Evolutionary conservation across 257 asterid species (phyloP), one percentile per base, ranked within the genome.

Genomic region (Fraxinus excelsior): DNA sequence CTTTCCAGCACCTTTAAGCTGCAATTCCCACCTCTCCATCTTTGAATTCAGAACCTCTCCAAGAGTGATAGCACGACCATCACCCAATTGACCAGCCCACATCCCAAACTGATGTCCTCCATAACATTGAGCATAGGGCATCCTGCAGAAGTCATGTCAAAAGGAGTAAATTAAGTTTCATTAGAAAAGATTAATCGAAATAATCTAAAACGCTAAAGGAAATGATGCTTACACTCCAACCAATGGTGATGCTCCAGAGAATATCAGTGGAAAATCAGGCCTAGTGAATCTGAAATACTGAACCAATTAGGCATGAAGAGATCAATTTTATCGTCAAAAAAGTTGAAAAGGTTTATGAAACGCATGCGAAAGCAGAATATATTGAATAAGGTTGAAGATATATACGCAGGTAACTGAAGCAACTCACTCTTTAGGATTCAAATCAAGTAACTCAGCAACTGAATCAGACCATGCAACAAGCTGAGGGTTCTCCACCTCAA

Each of bases 31-130:
- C 83, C 98, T 90, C 71, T 85, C 91, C 3, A 84, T 79, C 84
- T 85, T 89, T 40, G 91, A 89, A 81, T 93, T 93, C 37, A 96
- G 83, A 81, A 90, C 77, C 87, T 96, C 99, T n/a, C 99, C 99
- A 28, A 96, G 86, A 44, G 97, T 90, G 81, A 96, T 90, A 76
- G 98, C 99, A 78, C 99, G 86, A 46, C 99, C 99, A 84, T 96
- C 99, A 21, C 99, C 99, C 83, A 96, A 85, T 82, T 96, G 99
- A 65, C 99, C 99, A 37, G 98, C 99, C 99, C 99, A 96, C 91
- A 86, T 87, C 71, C 99, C 99, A 79, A 96, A 96, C 82, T 96
- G 99, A 88, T 96, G 99, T 69, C 99, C 99, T 73, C 99, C 99
- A 73, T 96, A 96, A 87, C 97, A 93, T 75, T 96, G 99, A 76